Evolutionary conservation across 2,329 filamentous ascomycete genomes (phyloP).

Genomic region (Dothiorella sarmentorum): DNA sequence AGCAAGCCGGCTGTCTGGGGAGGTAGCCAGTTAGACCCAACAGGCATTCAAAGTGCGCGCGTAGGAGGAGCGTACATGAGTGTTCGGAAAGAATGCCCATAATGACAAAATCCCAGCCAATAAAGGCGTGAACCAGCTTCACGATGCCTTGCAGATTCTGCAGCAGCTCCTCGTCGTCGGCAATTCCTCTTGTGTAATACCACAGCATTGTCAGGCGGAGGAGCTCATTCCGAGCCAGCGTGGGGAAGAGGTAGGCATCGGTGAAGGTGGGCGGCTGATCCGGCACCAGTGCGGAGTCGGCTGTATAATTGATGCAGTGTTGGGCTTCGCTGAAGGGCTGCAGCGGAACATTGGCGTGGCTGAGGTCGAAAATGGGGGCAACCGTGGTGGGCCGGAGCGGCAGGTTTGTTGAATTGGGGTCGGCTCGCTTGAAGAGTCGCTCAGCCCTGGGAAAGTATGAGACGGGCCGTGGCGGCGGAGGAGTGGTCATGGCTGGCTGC

Average conservation of each 20-base stretch:
- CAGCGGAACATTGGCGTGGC: constrained; percentile 6
- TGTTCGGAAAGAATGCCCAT: constrained; percentile 45
- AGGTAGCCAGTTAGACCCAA: not conserved
- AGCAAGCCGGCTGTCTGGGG: constrained; percentile 37
- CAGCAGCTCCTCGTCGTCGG: constrained; percentile 41
- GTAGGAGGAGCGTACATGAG: constrained; percentile 25
- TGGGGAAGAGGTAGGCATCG: constrained; percentile 35
- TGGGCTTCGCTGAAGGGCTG: constrained; percentile 6
- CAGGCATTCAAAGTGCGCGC: not conserved
- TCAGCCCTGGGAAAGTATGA: constrained; percentile 20
- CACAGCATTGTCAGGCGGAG: constrained; percentile 40
- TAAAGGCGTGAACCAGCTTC: constrained; percentile 39
- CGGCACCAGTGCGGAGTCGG: constrained; percentile 19
- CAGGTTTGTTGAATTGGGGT: not conserved
- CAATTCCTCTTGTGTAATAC: constrained; percentile 44
- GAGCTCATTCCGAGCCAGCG: constrained; percentile 36
- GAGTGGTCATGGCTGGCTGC: not conserved
- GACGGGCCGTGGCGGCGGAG: not conserved
- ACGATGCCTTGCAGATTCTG: constrained; percentile 44
- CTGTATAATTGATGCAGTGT: constrained; percentile 4
- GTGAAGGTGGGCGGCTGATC: constrained; percentile 21
- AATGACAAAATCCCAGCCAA: constrained; percentile 46
- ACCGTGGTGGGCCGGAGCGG: constrained; percentile 10
- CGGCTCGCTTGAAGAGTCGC: not conserved
- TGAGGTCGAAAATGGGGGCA: constrained; percentile 19